A percentile compares a stretch with the other conserved stretches of the same genome.
Evolutionary conservation across 1,284 basidiomycete genomes (phyloP).

Genomic region (Cryptococcus sp.): DNA sequence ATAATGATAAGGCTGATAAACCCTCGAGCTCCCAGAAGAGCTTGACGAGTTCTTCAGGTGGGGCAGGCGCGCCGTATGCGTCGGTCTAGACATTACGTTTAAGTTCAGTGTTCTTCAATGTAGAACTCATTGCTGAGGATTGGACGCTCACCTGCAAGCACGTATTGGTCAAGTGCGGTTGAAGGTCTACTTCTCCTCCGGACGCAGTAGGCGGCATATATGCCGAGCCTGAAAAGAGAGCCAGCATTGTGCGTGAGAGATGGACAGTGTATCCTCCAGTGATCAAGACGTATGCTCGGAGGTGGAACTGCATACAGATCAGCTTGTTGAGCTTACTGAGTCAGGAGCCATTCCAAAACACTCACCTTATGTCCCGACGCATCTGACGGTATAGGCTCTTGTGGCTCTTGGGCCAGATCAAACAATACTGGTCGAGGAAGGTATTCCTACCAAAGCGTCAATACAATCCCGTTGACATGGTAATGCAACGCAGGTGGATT

Average conservation of each 20-base stretch:
- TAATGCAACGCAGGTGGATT: not conserved
- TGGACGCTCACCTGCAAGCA: conserved; percentile 68
- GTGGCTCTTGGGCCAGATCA: conserved; percentile 59
- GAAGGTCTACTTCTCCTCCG: conserved; percentile 59
- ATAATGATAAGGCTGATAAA: conserved; percentile 54
- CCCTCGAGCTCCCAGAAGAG: conserved; percentile 76
- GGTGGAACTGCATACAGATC: conserved; percentile 66
- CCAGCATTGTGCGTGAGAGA: conserved; percentile 79
- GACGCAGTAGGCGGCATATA: conserved; percentile 58
- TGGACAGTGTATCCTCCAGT: conserved; percentile 76
- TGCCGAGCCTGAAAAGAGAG: conserved; percentile 74
- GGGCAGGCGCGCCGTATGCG: conserved; percentile 54
- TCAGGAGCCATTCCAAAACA: conserved; percentile 18
- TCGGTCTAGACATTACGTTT: conserved; percentile 48
- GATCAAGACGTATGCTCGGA: conserved; percentile 89
- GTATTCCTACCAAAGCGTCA: conserved; percentile 67
- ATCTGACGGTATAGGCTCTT: conserved; percentile 25
- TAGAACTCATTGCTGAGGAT: not conserved
- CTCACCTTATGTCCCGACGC: conserved; percentile 68
- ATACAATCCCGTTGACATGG: not conserved
- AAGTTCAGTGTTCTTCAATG: not conserved
- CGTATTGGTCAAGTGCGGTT: conserved; percentile 91
- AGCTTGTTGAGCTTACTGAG: conserved; percentile 11
- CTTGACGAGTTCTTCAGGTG: conserved; percentile 59
- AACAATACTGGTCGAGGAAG: conserved; percentile 72